Base-by-base conservation (phyloP, 805 yeast genomes). In the Kodamaea kakaduensis region DNA sequence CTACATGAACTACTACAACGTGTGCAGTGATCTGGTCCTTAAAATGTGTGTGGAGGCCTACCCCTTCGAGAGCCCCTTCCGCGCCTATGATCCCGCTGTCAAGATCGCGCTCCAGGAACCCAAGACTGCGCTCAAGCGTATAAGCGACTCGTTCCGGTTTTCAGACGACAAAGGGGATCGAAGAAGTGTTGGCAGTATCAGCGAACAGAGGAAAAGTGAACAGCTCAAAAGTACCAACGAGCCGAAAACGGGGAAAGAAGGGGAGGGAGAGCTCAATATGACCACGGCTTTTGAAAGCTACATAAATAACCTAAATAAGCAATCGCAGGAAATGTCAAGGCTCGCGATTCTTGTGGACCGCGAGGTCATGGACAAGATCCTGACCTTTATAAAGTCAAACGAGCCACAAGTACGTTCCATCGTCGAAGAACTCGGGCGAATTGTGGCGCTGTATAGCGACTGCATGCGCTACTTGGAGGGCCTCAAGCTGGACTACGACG, bases 331-430 rank as follows among this genome's bases (percentile, higher is more conserved):
- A 2, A 43, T 58, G 28, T 42, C 49, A 17, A 41, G 36, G 3
- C 47, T 62, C 24, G 64, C 70, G 3, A 45, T 59, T 1, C 48
- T 48, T 3, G 60, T 67, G 16, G 72, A 67, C 36, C 42, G 51
- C 13, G 51, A 51, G 16, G 58, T 65, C 2, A 46, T 67, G 37
- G 61, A 56, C 21, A 46, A 49, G 3, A 42, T 67, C n/a, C 59
- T 67, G 10, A 45, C 42, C 5, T 65, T 61, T 40, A 48, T 67
- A 9, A 67, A 66, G 37, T 35, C 36, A 6, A 49, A 64, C 31
- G 71, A 67, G 38, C 67, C 71, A 0, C 54, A 46, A 26, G 48
- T 64, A 7, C 43, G 52, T 7, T 29, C 39, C 4, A 41, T 47
- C 1, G 32, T 64, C 30, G 48, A 48, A 2, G 47, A 47, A 9